Percentiles rank a stretch among this genome's conserved stretches.
Conservation (phyloP, 176 grass and related monocot species). For the Musa acuminata region DNA sequence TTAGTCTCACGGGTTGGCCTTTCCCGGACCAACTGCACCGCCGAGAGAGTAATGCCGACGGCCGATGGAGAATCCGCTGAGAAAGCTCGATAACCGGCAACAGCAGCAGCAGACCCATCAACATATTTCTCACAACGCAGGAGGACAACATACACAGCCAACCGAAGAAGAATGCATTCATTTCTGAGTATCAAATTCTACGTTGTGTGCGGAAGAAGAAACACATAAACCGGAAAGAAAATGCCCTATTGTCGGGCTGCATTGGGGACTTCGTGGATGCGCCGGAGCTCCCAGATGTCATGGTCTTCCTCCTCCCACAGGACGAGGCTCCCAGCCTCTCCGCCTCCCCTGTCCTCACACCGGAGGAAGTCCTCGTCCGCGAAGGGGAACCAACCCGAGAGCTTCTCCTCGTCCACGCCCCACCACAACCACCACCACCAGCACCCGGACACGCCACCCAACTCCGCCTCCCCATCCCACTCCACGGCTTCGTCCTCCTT, state of each 20-base stretch:
- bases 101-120: no score
- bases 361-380: slow-evolving; percentile 52
- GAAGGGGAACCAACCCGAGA: slow-evolving; percentile 70
- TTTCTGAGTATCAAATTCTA: no score
- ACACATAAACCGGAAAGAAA: no score
- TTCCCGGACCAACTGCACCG: no score
- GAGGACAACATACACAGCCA: no score
- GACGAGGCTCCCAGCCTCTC: not conserved
- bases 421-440: slow-evolving; percentile 37
- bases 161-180: no score
- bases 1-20: no score
- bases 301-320: slow-evolving; percentile 13
- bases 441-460: slow-evolving; percentile 26
- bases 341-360: not conserved
- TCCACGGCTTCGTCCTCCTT: not conserved
- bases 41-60: no score
- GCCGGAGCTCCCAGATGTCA: slow-evolving; percentile 20
- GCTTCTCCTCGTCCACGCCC: slow-evolving; percentile 63
- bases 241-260: not conserved
- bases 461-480: slow-evolving; percentile 15
- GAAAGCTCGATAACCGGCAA: no score
- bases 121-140: no score
- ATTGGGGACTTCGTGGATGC: slow-evolving; percentile 36
- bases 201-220: no score
- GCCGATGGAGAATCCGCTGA: no score